These are phyloP conservation scores for Penicillium paxilli DNA, from an alignment of 495 filamentous ascomycete species.

Conservation along the genomic window DNA sequence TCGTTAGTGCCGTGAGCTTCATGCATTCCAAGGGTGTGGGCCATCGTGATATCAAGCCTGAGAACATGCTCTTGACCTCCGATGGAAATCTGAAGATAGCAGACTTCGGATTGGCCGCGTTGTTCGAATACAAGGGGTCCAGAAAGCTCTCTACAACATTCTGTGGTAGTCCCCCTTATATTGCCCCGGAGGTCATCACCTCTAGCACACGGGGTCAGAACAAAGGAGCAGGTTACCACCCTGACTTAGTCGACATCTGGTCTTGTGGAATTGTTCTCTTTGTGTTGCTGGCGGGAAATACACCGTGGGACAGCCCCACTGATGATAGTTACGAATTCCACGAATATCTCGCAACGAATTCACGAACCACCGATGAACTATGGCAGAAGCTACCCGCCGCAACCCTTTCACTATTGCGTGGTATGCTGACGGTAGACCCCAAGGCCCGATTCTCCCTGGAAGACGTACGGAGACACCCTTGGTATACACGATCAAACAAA, in stretches of 20 bases:
- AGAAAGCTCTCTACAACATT: constrained; percentile 80
- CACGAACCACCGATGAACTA: constrained; percentile 78
- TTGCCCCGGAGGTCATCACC: constrained; percentile 87
- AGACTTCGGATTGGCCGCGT: constrained; percentile 93
- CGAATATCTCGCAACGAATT: constrained; percentile 78
- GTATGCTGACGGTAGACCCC: constrained; percentile 87
- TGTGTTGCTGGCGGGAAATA: constrained; percentile 92
- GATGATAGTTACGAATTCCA: constrained; percentile 75
- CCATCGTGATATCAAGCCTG: constrained; percentile 88
- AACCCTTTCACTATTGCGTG: constrained; percentile 83
- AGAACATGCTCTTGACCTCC: constrained; percentile 81
- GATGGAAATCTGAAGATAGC: constrained; percentile 92
- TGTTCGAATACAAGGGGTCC: constrained; percentile 84
- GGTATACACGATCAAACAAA: constrained; percentile 85
- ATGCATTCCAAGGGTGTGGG: constrained; percentile 93
- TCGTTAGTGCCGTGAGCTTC: constrained; percentile 86
- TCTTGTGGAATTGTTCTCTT: constrained; percentile 96
- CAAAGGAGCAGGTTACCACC: constrained; percentile 69
- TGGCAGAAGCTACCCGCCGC: constrained; percentile 79
- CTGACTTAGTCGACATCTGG: constrained; percentile 92
- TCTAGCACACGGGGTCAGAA: constrained; percentile 44
- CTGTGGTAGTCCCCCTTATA: constrained; percentile 96
- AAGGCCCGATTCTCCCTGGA: constrained; percentile 77
- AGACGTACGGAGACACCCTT: constrained; percentile 89
- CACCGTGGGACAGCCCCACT: constrained; percentile 95